These are phyloP conservation scores for Scheffersomyces segobiensis DNA, from an alignment of 1,139 yeast genomes.

Conservation along the genomic window DNA sequence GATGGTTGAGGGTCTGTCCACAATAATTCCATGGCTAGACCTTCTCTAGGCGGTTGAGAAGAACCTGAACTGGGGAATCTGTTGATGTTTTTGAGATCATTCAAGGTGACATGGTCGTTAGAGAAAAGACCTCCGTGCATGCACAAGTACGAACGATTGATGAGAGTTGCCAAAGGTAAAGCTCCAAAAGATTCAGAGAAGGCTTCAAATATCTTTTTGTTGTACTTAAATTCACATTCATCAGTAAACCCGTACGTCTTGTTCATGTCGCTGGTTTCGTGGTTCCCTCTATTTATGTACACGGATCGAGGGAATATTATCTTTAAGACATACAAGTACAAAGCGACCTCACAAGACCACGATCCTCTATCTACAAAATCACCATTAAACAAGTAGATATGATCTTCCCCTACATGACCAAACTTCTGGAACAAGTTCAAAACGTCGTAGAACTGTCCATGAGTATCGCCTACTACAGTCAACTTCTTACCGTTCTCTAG, in stretches of 20 bases:
- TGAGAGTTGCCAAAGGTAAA: slow-evolving; percentile 82
- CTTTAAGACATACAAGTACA: slow-evolving; percentile 77
- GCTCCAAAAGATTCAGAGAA: slow-evolving; percentile 86
- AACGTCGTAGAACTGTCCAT: slow-evolving; percentile 93
- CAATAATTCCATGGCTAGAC: slow-evolving; percentile 91
- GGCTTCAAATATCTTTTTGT: slow-evolving; percentile 77
- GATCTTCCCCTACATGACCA: slow-evolving; percentile 69
- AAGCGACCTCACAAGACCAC: slow-evolving; percentile 96
- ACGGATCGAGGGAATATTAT: slow-evolving; percentile 72
- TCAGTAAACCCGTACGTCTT: slow-evolving; percentile 95
- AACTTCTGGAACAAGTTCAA: slow-evolving; percentile 72
- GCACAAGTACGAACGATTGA: slow-evolving; percentile 75
- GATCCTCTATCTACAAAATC: slow-evolving; percentile 98
- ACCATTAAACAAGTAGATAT: slow-evolving; percentile 87
- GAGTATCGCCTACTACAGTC: slow-evolving; percentile 96
- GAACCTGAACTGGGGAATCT: slow-evolving; percentile 57
- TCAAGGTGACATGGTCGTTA: slow-evolving; percentile 66
- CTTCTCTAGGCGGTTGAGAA: slow-evolving; percentile 86
- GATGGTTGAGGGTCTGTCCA: slow-evolving; percentile 95
- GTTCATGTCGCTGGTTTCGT: slow-evolving; percentile 96
- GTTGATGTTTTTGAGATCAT: slow-evolving; percentile 72
- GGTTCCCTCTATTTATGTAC: slow-evolving; percentile 90
- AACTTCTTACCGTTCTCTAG: slow-evolving; percentile 41
- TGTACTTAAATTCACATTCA: slow-evolving; percentile 89
- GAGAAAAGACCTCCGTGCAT: slow-evolving; percentile 97